These are phyloP conservation scores for Euphorbia celastroides DNA, from an alignment of 441 rosid species.

Conservation along the genomic window DNA sequence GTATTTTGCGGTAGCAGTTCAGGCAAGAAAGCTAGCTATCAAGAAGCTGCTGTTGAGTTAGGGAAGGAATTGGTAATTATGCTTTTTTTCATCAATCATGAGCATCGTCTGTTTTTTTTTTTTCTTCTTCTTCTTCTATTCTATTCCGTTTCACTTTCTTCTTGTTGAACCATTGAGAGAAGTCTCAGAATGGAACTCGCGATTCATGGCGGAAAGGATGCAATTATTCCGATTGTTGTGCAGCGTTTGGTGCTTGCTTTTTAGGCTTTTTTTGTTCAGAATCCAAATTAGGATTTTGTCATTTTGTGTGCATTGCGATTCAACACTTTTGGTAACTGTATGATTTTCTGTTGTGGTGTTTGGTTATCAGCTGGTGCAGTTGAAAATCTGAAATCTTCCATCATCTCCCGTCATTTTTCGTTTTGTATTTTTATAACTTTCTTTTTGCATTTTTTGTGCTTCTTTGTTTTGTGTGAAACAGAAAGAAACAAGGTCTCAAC, in stretches of 20 bases:
- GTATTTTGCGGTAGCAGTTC: no score
- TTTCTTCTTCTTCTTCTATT: slow-evolving; percentile 1
- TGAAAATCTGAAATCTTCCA: no score
- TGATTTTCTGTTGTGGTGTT: not conserved
- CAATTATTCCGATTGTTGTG: not conserved
- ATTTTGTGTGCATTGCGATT: not conserved
- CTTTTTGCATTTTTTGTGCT: not conserved
- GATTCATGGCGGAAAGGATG: no score
- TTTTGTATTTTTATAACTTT: not conserved
- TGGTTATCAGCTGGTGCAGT: no score
- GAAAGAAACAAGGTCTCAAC: slow-evolving; percentile 36
- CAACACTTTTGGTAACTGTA: not conserved
- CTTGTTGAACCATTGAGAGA: no score
- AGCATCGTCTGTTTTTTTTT: no score
- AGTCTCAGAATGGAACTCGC: no score
- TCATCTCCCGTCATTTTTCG: not conserved
- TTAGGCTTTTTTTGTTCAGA: not conserved
- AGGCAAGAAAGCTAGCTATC: no score
- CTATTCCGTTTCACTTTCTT: not conserved
- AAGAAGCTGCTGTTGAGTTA: no score
- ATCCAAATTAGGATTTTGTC: not conserved
- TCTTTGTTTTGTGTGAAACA: slow-evolving; percentile 11
- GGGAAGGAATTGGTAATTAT: no score
- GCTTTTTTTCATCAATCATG: no score
- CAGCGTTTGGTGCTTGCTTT: not conserved